Percentiles rank a stretch among this genome's conserved stretches.
Conservation (phyloP, 495 filamentous ascomycete genomes). For the Lichina pygmaea region DNA sequence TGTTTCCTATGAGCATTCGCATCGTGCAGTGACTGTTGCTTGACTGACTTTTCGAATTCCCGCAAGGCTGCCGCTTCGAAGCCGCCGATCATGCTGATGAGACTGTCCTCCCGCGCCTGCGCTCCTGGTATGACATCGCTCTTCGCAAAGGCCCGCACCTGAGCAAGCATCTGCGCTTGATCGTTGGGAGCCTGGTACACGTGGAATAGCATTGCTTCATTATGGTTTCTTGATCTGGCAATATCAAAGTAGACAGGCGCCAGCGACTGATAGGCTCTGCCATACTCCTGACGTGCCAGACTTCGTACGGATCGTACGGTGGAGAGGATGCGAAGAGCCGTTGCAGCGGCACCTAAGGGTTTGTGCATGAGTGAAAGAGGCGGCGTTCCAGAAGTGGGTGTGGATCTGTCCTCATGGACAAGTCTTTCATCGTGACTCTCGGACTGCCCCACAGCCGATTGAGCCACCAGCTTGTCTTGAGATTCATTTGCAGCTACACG, state of each 20-base stretch:
- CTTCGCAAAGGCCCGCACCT: constrained; percentile 47
- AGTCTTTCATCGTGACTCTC: too few relatives aligned
- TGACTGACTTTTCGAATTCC: constrained; percentile 49
- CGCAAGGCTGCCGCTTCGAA: constrained; percentile 77
- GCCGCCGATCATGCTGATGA: constrained; percentile 47
- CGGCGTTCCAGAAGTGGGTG: too few relatives aligned
- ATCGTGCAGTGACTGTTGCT: not conserved
- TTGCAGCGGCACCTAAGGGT: constrained; percentile 7
- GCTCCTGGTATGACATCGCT: constrained; percentile 59
- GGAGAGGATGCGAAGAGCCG: constrained; percentile 36
- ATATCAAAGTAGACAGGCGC: constrained; percentile 77
- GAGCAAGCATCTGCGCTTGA: constrained; percentile 67
- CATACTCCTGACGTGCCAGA: constrained; percentile 69
- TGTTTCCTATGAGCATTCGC: constrained; percentile 1
- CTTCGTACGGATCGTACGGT: constrained; percentile 57
- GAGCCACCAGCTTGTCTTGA: too few relatives aligned
- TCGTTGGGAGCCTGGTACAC: constrained; percentile 66
- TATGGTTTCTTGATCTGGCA: constrained; percentile 37
- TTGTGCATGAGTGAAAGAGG: too few relatives aligned
- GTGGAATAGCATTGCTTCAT: constrained; percentile 60
- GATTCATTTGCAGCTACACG: too few relatives aligned
- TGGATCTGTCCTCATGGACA: too few relatives aligned
- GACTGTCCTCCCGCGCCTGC: constrained; percentile 34
- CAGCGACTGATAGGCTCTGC: constrained; percentile 64
- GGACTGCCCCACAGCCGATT: too few relatives aligned